Base-by-base conservation (phyloP, 2,329 filamentous ascomycete genomes). In the Coniochaeta ligniaria region DNA sequence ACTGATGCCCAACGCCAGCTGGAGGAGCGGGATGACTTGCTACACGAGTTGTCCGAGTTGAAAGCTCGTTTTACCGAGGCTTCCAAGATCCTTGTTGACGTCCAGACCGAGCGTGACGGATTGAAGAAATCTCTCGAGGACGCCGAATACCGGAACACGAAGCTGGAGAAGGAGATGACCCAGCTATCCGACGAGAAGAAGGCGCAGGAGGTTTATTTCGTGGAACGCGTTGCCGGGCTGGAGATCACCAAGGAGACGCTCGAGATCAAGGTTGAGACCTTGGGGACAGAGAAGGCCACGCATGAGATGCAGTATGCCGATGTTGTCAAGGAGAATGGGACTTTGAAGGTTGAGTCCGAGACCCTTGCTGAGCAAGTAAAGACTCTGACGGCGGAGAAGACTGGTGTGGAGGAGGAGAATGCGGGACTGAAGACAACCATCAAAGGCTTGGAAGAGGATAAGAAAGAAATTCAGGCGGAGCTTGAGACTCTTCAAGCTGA, bases 251-350 rank as follows among this genome's bases (percentile, higher is more conserved):
- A 57, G 54, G 54, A 57, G n/a, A 36, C 54, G 14, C 54, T 57
- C 17, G 54, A 38, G 28, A 57, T 57, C 31, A 57, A 57, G n/a
- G 54, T 57, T 17, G 28, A 57, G 54, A 57, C 54, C 5, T 22
- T 57, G 54, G 54, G 35, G 3, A 57, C 67, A 17, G 74, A 76
- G 66, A 70, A 67, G 63, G 72, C 75, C 60, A 69, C 72, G 45
- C 71, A 75, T 57, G 67, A 63, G 57, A 65, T 73, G 59, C 67
- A 63, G 59, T 62, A 65, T 26, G 54, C 20, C 9, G 54, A 57
- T 38, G 31, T 57, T 8, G 54, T 57, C 31, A 57, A 57, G 54
- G 54, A 57, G 54, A 57, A 57, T 38, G 54, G 31, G 31, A 28
- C 35, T 3, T 36, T 57, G 54, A 38, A 57, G 33, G 54, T 57